These are phyloP conservation scores for Rhynchosporium secalis DNA, from an alignment of 2,329 filamentous ascomycete species.

Conservation along the genomic window DNA sequence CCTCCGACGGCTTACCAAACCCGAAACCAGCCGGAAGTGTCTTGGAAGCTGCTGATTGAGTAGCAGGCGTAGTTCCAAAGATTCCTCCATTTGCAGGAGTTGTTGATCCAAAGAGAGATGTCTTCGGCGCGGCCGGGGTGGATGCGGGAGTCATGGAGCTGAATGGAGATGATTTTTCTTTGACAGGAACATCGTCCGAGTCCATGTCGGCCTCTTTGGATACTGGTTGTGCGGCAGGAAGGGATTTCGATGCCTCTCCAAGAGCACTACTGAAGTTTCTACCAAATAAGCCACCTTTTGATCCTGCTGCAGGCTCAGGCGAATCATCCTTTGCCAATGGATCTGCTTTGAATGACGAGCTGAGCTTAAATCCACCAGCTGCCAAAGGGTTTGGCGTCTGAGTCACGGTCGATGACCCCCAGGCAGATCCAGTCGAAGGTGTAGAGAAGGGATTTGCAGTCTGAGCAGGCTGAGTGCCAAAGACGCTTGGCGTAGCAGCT, in stretches of 20 bases:
- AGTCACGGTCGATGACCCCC: conserved; percentile 42
- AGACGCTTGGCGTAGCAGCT: conserved; percentile 3
- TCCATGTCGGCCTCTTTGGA: conserved; percentile 56
- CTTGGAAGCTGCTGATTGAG: conserved; percentile 20
- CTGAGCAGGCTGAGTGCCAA: conserved; percentile 20
- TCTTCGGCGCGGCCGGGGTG: conserved; percentile 33
- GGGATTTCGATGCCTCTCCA: conserved; percentile 46
- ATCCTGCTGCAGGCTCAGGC: conserved; percentile 48
- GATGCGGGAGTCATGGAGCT: conserved; percentile 31
- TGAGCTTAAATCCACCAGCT: conserved; percentile 34
- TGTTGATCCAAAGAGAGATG: conserved; percentile 25
- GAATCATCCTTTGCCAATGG: conserved; percentile 60
- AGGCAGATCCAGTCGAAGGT: neutral
- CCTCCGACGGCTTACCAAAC: conserved; percentile 30
- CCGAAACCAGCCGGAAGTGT: conserved; percentile 27
- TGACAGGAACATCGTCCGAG: conserved; percentile 29
- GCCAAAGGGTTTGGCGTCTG: conserved; percentile 28
- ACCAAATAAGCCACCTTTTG: conserved; percentile 59
- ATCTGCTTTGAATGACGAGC: conserved; percentile 42
- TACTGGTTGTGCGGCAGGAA: conserved; percentile 26
- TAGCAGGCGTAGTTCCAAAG: conserved; percentile 26
- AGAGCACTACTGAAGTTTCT: conserved; percentile 60
- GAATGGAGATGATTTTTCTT: conserved; percentile 19
- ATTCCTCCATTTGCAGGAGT: conserved; percentile 23
- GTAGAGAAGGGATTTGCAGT: conserved; percentile 6